Evolutionary conservation across 768 basidiomycete species (phyloP).

Genomic region (Lentinus brumalis): DNA sequence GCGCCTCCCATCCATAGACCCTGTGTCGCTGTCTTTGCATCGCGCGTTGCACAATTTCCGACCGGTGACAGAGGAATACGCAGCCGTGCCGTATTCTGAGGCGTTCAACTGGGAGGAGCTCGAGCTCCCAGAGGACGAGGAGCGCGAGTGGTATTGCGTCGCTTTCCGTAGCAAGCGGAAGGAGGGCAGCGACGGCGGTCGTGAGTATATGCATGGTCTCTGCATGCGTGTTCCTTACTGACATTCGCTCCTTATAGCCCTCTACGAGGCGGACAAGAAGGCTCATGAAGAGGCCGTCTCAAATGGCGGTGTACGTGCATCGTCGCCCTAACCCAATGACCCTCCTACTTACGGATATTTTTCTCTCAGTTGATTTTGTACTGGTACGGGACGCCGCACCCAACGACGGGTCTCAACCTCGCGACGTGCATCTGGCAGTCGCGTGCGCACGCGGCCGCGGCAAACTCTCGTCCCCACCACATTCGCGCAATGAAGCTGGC

Average conservation of each 20-base stretch:
- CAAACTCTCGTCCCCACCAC: constrained; percentile 80
- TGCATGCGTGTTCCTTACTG: neutral
- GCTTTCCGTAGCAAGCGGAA: constrained; percentile 83
- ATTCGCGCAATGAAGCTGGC: constrained; percentile 83
- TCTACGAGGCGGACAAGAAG: constrained; percentile 83
- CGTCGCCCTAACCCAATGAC: neutral
- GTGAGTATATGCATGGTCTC: constrained; percentile 41
- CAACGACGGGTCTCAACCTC: constrained; percentile 78
- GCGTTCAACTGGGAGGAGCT: constrained; percentile 91
- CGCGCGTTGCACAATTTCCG: constrained; percentile 79
- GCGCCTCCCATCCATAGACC: constrained; percentile 83
- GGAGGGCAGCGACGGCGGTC: constrained; percentile 64
- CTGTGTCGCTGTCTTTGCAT: constrained; percentile 81
- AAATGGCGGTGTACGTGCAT: constrained; percentile 72
- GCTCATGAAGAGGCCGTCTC: constrained; percentile 93
- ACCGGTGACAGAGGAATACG: constrained; percentile 63
- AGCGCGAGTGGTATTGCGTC: constrained; percentile 91
- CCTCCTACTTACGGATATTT: neutral
- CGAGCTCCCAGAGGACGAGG: constrained; percentile 64
- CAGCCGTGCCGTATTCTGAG: constrained; percentile 59
- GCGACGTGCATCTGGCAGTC: constrained; percentile 97
- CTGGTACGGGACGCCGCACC: constrained; percentile 89
- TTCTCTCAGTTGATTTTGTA: constrained; percentile 73
- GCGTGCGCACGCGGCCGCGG: constrained; percentile 78
- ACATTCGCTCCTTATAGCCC: constrained; percentile 43